Evolutionary conservation across 1,284 basidiomycete genomes (phyloP), one percentile per base, ranked within the genome.

Genomic region (Pseudozyma sp.): DNA sequence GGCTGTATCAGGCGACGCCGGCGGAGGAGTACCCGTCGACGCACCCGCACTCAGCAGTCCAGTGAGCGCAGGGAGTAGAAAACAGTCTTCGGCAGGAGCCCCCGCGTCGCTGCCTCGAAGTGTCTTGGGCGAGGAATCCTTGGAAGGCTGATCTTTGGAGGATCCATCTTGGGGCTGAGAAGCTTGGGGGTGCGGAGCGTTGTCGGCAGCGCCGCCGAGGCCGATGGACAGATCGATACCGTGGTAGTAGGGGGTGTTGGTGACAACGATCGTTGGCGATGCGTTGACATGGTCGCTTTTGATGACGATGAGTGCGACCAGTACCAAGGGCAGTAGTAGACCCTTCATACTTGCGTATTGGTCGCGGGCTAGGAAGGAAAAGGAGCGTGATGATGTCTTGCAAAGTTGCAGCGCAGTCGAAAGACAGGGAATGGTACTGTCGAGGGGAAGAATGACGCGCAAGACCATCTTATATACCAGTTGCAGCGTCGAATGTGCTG

Each of bases 41-140:
- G 30, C 31, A 8, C 42, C 31, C 13, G 40, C 5, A 46, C 30
- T 16, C 45, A 39, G 33, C 16, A 45, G 24, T 7, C 34, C 44
- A 10, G 45, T 34, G 6, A 61, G 13, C 11, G 17, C 19, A 5
- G 45, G 46, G 8, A 60, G 31, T 11, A 17, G 34, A 16, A 62
- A 43, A 30, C 60, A 62, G 43, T 62, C 60, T 39, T 55, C 53
- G 7, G 60, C 53, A 5, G 53, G 48, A 8, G 30, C 35, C 2
- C 3, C 2, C 11, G 40, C 14, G n/a, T 3, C 16, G 40, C 35
- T 2, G 35, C 35, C 14, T 37, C 14, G 35, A 37, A 37, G 8
- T 37, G 8, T 37, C 24, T 24, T 24, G 24, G 24, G 24, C 24
- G 24, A 24, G 24, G 35, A 37, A 14, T 37, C 9, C 9, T 42